phyloP scores from a whole-genome alignment of 176 grass and related monocot species.

The Phyllostachys edulis region DNA sequence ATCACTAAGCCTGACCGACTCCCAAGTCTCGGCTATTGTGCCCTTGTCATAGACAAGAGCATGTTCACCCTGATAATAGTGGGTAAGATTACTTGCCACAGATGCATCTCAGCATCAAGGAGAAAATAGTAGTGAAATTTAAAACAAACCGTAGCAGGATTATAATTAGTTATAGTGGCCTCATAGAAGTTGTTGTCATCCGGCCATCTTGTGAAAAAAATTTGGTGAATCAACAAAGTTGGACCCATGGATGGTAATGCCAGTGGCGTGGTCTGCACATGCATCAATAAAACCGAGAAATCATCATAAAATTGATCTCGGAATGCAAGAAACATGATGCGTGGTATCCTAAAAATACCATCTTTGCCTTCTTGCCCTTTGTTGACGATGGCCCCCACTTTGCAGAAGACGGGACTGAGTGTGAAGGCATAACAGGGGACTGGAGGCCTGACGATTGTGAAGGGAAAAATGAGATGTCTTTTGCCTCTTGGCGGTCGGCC shows the following conservation, averaged over 20 bases:
- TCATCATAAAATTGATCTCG: constrained; percentile 5
- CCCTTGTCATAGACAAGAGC: constrained; percentile 81
- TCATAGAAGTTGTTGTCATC: constrained; percentile 92
- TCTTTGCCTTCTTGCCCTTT: constrained; percentile 69
- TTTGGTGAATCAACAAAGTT: constrained; percentile 62
- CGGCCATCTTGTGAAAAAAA: constrained; percentile 88
- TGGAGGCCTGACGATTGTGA: constrained; percentile 47
- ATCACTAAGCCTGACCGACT: constrained; percentile 77
- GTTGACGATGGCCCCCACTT: constrained; percentile 56
- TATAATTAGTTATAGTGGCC: constrained; percentile 77
- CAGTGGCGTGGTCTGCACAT: constrained; percentile 46
- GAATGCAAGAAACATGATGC: background rate
- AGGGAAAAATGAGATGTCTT: constrained; percentile 49
- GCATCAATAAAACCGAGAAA: constrained; percentile 21
- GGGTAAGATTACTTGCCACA: constrained; percentile 29
- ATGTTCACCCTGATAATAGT: constrained; percentile 65
- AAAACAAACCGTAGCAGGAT: constrained; percentile 65
- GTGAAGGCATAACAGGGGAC: constrained; percentile 56
- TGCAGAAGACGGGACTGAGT: constrained; percentile 50
- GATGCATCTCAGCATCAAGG: background rate
- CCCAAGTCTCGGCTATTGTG: constrained; percentile 65
- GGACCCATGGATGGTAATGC: constrained; percentile 45
- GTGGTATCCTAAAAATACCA: constrained; percentile 46
- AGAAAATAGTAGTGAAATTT: constrained; percentile 25
- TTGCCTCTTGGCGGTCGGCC: constrained; percentile 52